Evolutionary conservation across 202 grass and related monocot genomes (phyloP), one percentile per base, ranked within the genome.

Genomic region (Bolboschoenoplectus hybrid): DNA sequence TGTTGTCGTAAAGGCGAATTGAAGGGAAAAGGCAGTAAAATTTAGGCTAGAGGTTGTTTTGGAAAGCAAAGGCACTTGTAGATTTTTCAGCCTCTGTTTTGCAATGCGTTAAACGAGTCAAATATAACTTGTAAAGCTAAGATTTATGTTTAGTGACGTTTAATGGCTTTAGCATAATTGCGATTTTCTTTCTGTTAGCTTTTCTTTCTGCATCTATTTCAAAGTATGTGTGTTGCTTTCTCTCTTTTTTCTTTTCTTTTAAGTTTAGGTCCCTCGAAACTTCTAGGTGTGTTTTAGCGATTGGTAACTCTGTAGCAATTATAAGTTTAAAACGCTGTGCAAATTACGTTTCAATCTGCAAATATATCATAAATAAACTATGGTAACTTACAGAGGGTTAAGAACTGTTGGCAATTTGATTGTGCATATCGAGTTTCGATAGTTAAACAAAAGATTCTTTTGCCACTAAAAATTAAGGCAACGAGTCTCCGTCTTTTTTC

Each of bases 1-100:
- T 80, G 86, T 90, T 85, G 63, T 76, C 69, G 52, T 83, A 88
- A 81, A 69, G 83, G 74, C 57, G 74, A 91, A 79, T 92, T 80
- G 87, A 69, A 73, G 82, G 69, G 88, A 69, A 50, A 69, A 50
- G 52, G 84, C 57, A 63, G 68, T 78, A 63, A 86, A 36, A 58
- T 89, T 85, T 90, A 93, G 89, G 86, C 45, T 95, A 93, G 93
- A 81, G 75, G 47, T 80, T 43, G 74, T 89, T 87, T 81, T 88
- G 87, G 84, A 84, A 91, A 90, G 87, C 91, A 92, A 92, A 86
- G 89, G 78, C 89, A 89, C 79, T 70, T 92, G 90, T 94, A 95
- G 91, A 92, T 87, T 85, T 82, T 89, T 88, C 91, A 90, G 89
- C 88, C 92, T 94, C 89, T 85, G 81, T 85, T 92, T 94, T 90